These are phyloP conservation scores for Inosperma sp. DNA, from an alignment of 768 basidiomycete genomes.

Conservation along the genomic window DNA sequence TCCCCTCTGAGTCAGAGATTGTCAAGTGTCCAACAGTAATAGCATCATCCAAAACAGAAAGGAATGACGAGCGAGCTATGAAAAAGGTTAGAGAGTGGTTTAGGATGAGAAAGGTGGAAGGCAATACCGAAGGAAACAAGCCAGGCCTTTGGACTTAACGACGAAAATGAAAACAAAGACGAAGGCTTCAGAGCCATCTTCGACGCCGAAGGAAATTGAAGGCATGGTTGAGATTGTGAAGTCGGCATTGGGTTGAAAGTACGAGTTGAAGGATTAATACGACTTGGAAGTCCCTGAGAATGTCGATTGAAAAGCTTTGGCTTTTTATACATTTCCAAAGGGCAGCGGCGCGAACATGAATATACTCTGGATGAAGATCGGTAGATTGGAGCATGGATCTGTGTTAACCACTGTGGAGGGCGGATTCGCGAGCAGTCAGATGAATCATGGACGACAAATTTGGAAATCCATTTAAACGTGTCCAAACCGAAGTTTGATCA, in stretches of 20 bases:
- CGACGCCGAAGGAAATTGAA: conserved; percentile 40
- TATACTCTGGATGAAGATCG: conserved; percentile 42
- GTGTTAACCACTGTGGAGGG: conserved; percentile 24
- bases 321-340: conserved; percentile 34
- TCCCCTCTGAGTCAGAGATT: conserved; percentile 56
- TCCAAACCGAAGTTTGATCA: conserved; percentile 22
- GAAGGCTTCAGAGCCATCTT: conserved; percentile 40
- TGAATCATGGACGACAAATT: conserved; percentile 27
- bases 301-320: conserved; percentile 29
- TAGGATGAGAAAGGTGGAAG: not conserved
- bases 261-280: not conserved
- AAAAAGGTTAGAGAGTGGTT: conserved; percentile 5
- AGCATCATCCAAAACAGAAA: conserved; percentile 53
- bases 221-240: conserved; percentile 34
- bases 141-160: conserved; percentile 48
- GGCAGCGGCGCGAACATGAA: conserved; percentile 32
- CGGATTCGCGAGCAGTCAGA: conserved; percentile 35
- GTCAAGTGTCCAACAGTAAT: conserved; percentile 58
- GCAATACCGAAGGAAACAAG: conserved; percentile 44
- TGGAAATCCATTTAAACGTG: conserved; percentile 26
- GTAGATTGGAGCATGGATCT: conserved; percentile 29
- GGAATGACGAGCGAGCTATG: conserved; percentile 56
- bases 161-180: conserved; percentile 41
- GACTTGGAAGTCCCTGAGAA: conserved; percentile 12
- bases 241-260: conserved; percentile 33